Conservation (phyloP, 2,329 filamentous ascomycete species). For the Plenodomus tracheiphilus region DNA sequence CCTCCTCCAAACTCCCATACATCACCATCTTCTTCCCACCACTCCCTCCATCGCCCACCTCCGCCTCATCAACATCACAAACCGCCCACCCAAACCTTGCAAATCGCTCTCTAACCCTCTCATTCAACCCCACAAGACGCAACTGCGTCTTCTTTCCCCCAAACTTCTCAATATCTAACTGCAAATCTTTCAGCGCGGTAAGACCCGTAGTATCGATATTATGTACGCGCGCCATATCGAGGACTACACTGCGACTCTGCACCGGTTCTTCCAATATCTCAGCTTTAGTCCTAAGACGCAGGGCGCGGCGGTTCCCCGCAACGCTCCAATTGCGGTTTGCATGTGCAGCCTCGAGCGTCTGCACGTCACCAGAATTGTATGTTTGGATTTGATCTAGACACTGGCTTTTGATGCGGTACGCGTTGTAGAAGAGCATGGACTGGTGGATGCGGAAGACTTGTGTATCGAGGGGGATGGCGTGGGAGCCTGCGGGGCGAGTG, state of each 20-base stretch:
- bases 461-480: conserved; percentile 51
- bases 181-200: conserved; percentile 53
- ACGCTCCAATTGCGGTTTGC: conserved; percentile 60
- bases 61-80: conserved; percentile 6
- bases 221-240: conserved; percentile 58
- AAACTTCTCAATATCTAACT: conserved; percentile 55
- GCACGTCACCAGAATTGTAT: conserved; percentile 48
- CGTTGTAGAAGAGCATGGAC: conserved; percentile 65
- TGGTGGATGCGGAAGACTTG: conserved; percentile 62
- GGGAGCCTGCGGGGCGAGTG: conserved; percentile 8
- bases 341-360: conserved; percentile 40
- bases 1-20: conserved; percentile 19
- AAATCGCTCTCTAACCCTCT: conserved; percentile 43
- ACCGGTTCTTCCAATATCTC: conserved; percentile 40
- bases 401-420: conserved; percentile 55
- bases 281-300: conserved; percentile 49
- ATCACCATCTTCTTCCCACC: conserved; percentile 14
- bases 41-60: conserved; percentile 1
- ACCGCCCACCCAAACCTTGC: conserved; percentile 41
- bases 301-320: conserved; percentile 53
- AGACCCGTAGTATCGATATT: conserved; percentile 60
- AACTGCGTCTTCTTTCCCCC: conserved; percentile 53
- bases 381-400: conserved; percentile 58
- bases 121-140: conserved; percentile 54
- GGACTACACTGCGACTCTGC: conserved; percentile 53